A percentile compares a stretch with the other conserved stretches of the same genome.
phyloP scores from a whole-genome alignment of 2,329 filamentous ascomycete genomes.

The Graphiopsis chlorocephala region DNA sequence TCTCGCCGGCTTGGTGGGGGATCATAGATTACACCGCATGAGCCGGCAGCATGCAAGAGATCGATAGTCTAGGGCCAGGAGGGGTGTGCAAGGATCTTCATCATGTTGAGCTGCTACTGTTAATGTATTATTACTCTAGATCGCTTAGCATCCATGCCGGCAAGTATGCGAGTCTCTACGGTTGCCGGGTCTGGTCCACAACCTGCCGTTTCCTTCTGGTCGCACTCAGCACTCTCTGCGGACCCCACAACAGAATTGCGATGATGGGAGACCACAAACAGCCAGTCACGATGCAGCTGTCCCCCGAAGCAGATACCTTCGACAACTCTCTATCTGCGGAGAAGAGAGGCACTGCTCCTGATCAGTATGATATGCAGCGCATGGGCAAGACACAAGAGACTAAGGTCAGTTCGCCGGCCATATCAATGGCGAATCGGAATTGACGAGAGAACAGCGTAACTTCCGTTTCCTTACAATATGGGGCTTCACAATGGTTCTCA shows the following conservation, averaged over 20 bases:
- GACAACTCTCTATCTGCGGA: neutral
- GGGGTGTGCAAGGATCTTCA: neutral
- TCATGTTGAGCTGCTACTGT: neutral
- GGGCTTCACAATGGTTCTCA: conserved; percentile 26
- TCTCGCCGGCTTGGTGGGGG: neutral
- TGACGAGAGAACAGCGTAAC: conserved; percentile 17
- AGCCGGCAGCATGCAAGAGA: neutral
- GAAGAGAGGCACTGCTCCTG: conserved; percentile 14
- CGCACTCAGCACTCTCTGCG: neutral
- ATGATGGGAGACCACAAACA: conserved; percentile 5
- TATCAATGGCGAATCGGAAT: neutral
- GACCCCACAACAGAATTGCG: neutral
- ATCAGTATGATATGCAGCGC: conserved; percentile 19
- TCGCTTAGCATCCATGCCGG: neutral
- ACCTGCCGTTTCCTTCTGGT: neutral
- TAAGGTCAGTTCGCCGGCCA: neutral
- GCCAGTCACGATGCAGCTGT: neutral
- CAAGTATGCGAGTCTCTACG: neutral
- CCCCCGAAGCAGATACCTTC: neutral
- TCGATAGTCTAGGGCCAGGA: neutral
- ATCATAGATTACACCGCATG: neutral
- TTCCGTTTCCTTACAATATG: conserved; percentile 28
- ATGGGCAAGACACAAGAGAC: conserved; percentile 19
- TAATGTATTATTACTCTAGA: neutral
- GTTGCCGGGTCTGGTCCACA: neutral